Evolutionary conservation across 2,329 filamentous ascomycete species (phyloP), one percentile per base, ranked within the genome.

Genomic region (Apiospora arundinis): DNA sequence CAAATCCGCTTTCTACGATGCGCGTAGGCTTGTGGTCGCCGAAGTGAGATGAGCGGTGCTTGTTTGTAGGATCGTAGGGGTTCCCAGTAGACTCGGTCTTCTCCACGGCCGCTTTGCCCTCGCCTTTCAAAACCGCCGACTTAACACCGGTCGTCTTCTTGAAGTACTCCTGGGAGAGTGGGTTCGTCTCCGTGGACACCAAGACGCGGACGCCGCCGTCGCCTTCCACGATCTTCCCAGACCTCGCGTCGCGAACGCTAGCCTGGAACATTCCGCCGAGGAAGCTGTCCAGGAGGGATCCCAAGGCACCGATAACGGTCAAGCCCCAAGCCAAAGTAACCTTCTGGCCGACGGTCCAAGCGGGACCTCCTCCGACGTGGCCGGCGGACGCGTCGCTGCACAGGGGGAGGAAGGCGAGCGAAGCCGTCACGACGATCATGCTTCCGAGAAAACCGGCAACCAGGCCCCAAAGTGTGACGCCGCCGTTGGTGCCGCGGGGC

Each of bases 401-500:
- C 74, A 93, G 88, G 0, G 94, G 93, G 28, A 95, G 79, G 67
- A 95, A 87, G 11, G 92, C 74, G 65, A 91, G 85, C 2, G 94
- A 89, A 0, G 88, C 76, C 0, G 90, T 90, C 32, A 92, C 85
- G 7, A 95, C 90, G 66, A 95, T 86, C 71, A 92, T 88, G 12
- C 93, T 92, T 3, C 95, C 95, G 0, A 93, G 80, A 25, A 93
- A 80, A 0, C 95, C 95, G 1, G 94, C 93, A 0, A 85, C 83
- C 0, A 97, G 84, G 0, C 96, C 96, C 65, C 89, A 85, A 0
- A 90, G 76, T 0, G 94, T 97, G 11, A 99, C 93, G 21, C 95
- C 96, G 44, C 96, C 96, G 79, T 99, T 99, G 56, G 96, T 98
- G 68, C 96, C 96, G 1, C 90, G 92, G 0, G 96, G 95, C 0